Conservation (phyloP, 306 rosid genomes). For the Malus orientalis region DNA sequence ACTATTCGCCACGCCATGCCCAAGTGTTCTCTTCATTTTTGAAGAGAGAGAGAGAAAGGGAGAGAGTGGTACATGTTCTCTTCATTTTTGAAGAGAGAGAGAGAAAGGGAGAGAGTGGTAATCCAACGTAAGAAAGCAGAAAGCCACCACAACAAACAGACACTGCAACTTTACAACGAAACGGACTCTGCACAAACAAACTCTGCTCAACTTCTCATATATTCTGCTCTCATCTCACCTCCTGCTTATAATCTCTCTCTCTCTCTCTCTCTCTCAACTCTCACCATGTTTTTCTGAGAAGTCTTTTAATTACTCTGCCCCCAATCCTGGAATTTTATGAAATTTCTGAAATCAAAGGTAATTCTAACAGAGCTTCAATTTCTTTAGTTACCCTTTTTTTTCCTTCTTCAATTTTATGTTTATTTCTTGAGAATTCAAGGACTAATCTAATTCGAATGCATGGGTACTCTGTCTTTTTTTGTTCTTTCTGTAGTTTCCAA, state of each 20-base stretch:
- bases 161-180: not conserved
- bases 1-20: constrained; percentile 19
- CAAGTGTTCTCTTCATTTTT: constrained; percentile 4
- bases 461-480: not conserved
- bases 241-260: not conserved
- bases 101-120: constrained; percentile 26
- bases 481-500: not conserved
- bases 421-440: not conserved
- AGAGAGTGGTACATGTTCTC: not conserved
- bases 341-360: constrained; percentile 22
- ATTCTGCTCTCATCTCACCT: not conserved
- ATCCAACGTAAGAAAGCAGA: constrained; percentile 62
- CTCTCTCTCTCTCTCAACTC: not conserved
- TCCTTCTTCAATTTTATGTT: no score
- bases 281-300: constrained; percentile 22
- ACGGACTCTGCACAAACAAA: not conserved
- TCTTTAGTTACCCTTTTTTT: no score
- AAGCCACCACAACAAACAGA: constrained; percentile 4
- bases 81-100: not conserved
- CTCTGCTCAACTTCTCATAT: not conserved
- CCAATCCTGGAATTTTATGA: not conserved
- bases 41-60: not conserved
- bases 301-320: not conserved
- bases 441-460: not conserved
- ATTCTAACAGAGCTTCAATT: not conserved